phyloP scores from a whole-genome alignment of 805 yeast genomes.

The Candida tibetensis region DNA sequence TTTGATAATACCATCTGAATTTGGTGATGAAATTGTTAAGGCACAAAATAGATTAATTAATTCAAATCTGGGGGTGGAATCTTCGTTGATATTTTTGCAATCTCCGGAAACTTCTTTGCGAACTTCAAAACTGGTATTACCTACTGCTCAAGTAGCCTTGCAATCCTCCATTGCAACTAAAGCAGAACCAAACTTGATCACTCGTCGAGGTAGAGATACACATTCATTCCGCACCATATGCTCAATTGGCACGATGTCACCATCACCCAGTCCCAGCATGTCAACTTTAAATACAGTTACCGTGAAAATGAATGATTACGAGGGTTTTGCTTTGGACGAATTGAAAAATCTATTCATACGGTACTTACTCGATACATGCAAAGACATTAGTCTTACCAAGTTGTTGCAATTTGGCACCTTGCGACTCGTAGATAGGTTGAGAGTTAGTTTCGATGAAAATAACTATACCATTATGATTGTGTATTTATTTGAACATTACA shows the following conservation, averaged over 20 bases:
- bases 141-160: background rate
- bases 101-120: too few relatives aligned
- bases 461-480: conserved; percentile 14
- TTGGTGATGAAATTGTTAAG: too few relatives aligned
- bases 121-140: background rate
- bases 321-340: conserved; percentile 21
- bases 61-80: too few relatives aligned
- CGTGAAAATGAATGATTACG: conserved; percentile 16
- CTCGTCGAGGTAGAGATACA: background rate
- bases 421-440: conserved; percentile 34
- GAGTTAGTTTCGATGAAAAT: conserved; percentile 18
- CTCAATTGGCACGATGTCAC: background rate
- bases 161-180: background rate
- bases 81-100: too few relatives aligned
- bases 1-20: background rate
- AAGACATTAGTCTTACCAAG: conserved; percentile 21
- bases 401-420: conserved; percentile 33
- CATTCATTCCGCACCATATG: background rate
- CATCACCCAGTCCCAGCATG: conserved; percentile 8
- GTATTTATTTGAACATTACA: conserved; percentile 34
- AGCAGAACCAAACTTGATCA: background rate
- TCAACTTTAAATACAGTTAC: conserved; percentile 7
- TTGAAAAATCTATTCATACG: conserved; percentile 29
- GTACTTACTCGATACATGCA: conserved; percentile 24
- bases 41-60: too few relatives aligned